Conservation (phyloP, 163 green algal genomes). For the Chlorella variabilis region DNA sequence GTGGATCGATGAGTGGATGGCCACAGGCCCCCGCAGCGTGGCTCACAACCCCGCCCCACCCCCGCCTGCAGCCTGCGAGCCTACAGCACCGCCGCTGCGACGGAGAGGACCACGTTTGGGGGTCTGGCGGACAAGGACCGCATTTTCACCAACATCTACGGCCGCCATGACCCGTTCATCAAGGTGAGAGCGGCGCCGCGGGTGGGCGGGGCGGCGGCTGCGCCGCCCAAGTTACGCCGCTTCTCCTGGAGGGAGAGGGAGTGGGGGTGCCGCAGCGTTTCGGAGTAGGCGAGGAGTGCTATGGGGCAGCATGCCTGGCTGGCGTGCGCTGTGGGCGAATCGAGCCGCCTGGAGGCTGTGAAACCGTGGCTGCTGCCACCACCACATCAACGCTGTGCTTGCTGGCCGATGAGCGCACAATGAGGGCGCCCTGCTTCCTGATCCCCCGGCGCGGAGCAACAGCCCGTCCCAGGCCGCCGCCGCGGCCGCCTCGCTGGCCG, state of each 20-base stretch:
- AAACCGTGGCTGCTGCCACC: neutral
- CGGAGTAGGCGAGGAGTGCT: too few species aligned
- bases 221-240: neutral
- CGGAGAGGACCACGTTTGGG: slow-evolving; percentile 79
- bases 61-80: slow-evolving; percentile 39
- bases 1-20: neutral
- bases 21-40: neutral
- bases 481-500: too few species aligned
- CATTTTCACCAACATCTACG: slow-evolving; percentile 99
- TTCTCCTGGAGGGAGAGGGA: neutral
- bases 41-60: neutral
- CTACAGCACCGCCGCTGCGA: slow-evolving; percentile 27
- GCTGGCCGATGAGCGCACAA: too few species aligned
- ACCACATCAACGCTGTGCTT: too few species aligned
- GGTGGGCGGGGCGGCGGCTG: neutral
- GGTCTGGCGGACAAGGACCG: slow-evolving; percentile 94
- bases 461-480: too few species aligned
- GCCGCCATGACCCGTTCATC: slow-evolving; percentile 91
- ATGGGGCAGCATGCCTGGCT: too few species aligned
- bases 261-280: too few species aligned
- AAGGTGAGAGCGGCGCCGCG: slow-evolving; percentile 61
- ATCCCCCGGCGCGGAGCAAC: too few species aligned
- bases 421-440: too few species aligned
- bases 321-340: too few species aligned
- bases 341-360: neutral